These are phyloP conservation scores for Ilex paraguariensis DNA, from an alignment of 305 asterid genomes.

Conservation along the genomic window DNA sequence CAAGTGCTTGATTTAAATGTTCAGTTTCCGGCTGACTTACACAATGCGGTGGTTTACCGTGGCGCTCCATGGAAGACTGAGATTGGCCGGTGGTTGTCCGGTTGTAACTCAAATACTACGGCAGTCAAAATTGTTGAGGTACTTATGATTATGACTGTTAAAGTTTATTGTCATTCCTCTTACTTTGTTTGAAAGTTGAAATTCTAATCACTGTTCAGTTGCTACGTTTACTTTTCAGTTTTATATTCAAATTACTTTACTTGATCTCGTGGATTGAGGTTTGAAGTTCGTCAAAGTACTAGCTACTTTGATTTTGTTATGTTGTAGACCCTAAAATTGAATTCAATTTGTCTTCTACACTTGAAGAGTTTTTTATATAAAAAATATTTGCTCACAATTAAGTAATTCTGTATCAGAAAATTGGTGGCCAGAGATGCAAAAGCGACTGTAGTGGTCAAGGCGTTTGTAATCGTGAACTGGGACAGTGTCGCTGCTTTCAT, in stretches of 20 bases:
- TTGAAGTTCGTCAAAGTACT: background rate
- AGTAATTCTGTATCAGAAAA: constrained; percentile 44
- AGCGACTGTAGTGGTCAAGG: constrained; percentile 80
- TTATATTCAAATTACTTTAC: background rate
- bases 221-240: background rate
- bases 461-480: constrained; percentile 74
- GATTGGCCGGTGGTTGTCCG: constrained; percentile 88
- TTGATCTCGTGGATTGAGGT: background rate
- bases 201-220: too few relatives aligned
- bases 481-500: constrained; percentile 92
- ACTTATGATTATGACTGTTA: constrained; percentile 9
- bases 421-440: constrained; percentile 78
- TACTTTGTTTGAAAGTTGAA: too few relatives aligned
- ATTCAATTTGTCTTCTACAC: too few relatives aligned
- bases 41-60: constrained; percentile 60
- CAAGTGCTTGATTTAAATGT: constrained; percentile 42
- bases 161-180: background rate
- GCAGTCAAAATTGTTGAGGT: constrained; percentile 69
- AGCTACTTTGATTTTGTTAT: background rate
- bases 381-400: background rate
- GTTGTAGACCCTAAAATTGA: too few relatives aligned
- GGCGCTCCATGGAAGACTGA: constrained; percentile 92
- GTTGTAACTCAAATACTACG: constrained; percentile 44
- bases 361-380: too few relatives aligned
- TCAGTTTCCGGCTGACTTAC: constrained; percentile 58